Evolutionary conservation across 169 alveolate genomes (phyloP).

Genomic region (Cryptosporidium sp.): DNA sequence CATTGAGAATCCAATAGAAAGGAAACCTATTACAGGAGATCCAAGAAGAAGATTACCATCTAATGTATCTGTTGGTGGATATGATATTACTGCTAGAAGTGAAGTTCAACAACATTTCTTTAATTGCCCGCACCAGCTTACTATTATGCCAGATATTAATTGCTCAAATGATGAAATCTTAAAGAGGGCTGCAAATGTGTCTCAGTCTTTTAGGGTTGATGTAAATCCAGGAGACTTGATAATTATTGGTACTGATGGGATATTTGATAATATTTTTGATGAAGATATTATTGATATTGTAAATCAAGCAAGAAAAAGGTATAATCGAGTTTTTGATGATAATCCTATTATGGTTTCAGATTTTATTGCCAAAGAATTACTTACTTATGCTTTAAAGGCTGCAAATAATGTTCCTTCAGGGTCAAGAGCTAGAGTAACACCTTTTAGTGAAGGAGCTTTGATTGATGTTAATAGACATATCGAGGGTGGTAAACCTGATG

Average conservation of each 20-base stretch:
- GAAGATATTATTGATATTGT: conserved; percentile 83
- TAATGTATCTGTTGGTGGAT: conserved; percentile 54
- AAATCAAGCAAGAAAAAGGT: conserved; percentile 68
- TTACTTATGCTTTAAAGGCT: conserved; percentile 59
- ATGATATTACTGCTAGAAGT: conserved; percentile 79
- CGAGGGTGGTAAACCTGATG: conserved; percentile 84
- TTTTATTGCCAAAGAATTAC: conserved; percentile 51
- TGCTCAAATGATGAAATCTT: conserved; percentile 78
- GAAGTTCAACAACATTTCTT: conserved; percentile 84
- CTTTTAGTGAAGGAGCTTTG: conserved; percentile 79
- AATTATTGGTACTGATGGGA: conserved; percentile 86
- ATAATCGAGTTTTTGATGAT: conserved; percentile 19
- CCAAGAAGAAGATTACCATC: conserved; percentile 63
- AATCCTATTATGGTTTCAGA: conserved; percentile 58
- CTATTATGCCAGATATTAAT: conserved; percentile 83
- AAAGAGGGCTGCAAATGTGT: conserved; percentile 76
- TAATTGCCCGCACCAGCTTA: conserved; percentile 85
- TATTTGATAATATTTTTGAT: conserved; percentile 85
- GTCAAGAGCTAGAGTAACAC: conserved; percentile 75
- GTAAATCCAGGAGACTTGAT: conserved; percentile 83
- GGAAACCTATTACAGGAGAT: conserved; percentile 66
- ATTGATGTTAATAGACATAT: conserved; percentile 78
- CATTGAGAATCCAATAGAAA: conserved; percentile 36
- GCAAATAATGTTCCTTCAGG: conserved; percentile 54
- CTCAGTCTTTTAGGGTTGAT: conserved; percentile 79